A percentile compares a stretch with the other conserved stretches of the same genome.
phyloP scores from a whole-genome alignment of 805 yeast genomes.

The Candida sakaeoensis region DNA sequence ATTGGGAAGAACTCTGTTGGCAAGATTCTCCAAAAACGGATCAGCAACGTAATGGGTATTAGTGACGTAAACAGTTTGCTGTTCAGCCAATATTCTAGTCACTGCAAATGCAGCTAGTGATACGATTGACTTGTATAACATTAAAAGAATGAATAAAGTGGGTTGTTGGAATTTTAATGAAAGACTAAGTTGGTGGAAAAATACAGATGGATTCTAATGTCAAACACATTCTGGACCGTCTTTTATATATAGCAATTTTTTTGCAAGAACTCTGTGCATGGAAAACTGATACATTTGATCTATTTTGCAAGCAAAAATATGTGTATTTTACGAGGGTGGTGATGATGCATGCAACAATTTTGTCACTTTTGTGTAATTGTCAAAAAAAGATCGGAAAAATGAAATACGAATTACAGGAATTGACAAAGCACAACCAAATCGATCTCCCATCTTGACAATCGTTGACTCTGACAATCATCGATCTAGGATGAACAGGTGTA shows the following conservation, averaged over 20 bases:
- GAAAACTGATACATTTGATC: neutral
- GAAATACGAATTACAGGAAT: too few relatives aligned
- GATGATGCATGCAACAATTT: neutral
- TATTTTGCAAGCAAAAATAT: neutral
- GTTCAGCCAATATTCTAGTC: conserved; percentile 9
- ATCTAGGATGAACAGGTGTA: too few relatives aligned
- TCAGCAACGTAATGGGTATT: conserved; percentile 24
- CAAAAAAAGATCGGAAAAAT: too few relatives aligned
- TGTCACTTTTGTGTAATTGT: neutral
- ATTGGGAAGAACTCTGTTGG: conserved; percentile 17
- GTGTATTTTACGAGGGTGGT: neutral
- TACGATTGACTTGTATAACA: conserved; percentile 1
- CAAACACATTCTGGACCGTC: too few relatives aligned
- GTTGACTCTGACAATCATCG: too few relatives aligned
- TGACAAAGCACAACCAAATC: too few relatives aligned
- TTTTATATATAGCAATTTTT: too few relatives aligned
- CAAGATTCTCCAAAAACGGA: conserved; percentile 17
- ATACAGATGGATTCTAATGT: neutral
- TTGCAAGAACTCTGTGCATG: neutral
- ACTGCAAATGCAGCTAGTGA: conserved; percentile 2
- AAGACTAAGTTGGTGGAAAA: neutral
- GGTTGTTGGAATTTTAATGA: conserved; percentile 2
- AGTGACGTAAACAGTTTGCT: conserved; percentile 21
- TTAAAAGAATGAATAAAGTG: conserved; percentile 5
- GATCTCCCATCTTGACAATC: too few relatives aligned